These are phyloP conservation scores for Adansonia gregorii DNA, from an alignment of 441 rosid genomes.

Conservation along the genomic window DNA sequence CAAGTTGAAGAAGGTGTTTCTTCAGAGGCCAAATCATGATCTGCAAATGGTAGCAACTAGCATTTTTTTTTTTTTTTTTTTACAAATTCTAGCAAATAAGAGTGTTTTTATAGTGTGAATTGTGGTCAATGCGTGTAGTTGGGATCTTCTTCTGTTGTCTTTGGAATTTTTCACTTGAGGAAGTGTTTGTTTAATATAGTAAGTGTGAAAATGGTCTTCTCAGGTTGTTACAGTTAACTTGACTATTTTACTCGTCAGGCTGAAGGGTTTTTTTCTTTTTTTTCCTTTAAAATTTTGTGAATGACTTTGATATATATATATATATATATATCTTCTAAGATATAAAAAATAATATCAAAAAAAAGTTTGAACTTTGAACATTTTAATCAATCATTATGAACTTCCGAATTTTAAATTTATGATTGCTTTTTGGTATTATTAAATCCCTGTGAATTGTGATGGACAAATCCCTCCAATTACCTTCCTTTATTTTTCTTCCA, in stretches of 20 bases:
- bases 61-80: background rate
- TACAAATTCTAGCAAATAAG: background rate
- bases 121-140: too few species aligned
- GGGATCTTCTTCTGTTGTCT: too few species aligned
- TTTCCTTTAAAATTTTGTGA: background rate
- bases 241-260: background rate
- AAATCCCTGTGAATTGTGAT: too few species aligned
- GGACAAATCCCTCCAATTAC: too few species aligned
- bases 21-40: background rate
- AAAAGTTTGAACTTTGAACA: background rate
- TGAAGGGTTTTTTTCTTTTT: background rate
- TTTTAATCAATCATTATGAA: background rate
- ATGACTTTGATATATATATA: background rate
- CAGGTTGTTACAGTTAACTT: too few species aligned
- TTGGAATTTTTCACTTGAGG: too few species aligned
- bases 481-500: too few species aligned
- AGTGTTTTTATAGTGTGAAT: too few species aligned
- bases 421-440: too few species aligned
- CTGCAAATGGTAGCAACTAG: background rate
- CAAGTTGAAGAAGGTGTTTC: slow-evolving; percentile 50
- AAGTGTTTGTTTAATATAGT: too few species aligned
- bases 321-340: background rate
- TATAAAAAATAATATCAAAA: background rate
- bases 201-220: too few species aligned
- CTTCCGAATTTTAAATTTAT: too few species aligned